phyloP scores from a whole-genome alignment of 106 monocot species.

The Xerophyta viscosa region DNA sequence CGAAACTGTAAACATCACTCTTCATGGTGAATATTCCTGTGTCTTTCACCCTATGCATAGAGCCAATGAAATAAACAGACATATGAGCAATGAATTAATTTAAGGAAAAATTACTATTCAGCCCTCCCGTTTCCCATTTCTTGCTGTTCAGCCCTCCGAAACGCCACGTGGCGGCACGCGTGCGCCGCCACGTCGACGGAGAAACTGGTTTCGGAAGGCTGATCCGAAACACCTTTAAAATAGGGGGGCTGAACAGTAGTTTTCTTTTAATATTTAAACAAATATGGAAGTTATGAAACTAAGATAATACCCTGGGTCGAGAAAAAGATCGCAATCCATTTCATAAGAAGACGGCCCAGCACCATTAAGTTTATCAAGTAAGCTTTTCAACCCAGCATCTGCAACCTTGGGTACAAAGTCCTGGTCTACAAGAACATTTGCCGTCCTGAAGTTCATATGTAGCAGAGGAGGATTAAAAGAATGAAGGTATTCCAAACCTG shows the following conservation, averaged over 20 bases:
- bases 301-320: slow-evolving; percentile 59
- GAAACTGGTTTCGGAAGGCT: too few relatives aligned
- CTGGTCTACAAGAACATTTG: slow-evolving; percentile 83
- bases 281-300: neutral
- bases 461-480: slow-evolving; percentile 53
- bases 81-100: neutral
- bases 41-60: slow-evolving; percentile 36
- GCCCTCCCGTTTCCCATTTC: too few relatives aligned
- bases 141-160: too few relatives aligned
- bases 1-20: slow-evolving; percentile 94
- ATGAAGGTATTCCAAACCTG: slow-evolving; percentile 75
- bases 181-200: too few relatives aligned
- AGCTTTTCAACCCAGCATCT: slow-evolving; percentile 60
- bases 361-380: slow-evolving; percentile 43
- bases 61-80: neutral
- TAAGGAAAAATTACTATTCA: too few relatives aligned
- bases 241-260: too few relatives aligned
- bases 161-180: too few relatives aligned
- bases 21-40: slow-evolving; percentile 38
- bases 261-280: neutral
- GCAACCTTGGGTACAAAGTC: slow-evolving; percentile 82
- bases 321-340: slow-evolving; percentile 44
- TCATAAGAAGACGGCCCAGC: slow-evolving; percentile 28
- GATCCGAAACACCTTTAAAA: too few relatives aligned
- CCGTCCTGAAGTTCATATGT: slow-evolving; percentile 85